Conservation (phyloP, 345 rosid species). For the Lepidium sativum region DNA sequence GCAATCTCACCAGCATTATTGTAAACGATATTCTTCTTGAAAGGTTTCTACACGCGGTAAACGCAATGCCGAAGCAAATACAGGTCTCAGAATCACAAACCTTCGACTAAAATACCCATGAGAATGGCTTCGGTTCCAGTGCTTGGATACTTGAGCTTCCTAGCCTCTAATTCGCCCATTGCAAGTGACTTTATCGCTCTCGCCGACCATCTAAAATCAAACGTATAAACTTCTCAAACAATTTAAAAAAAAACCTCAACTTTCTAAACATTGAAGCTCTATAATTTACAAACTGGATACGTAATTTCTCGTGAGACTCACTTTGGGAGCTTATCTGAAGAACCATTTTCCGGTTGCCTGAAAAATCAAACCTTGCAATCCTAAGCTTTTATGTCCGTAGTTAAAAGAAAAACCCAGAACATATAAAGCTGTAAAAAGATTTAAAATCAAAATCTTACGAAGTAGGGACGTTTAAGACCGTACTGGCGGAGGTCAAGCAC, state of each 20-base stretch:
- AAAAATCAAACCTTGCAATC: constrained; percentile 13
- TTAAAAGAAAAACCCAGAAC: background rate
- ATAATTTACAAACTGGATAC: background rate
- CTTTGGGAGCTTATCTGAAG: constrained; percentile 54
- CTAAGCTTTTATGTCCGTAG: constrained; percentile 1
- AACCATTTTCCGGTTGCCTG: constrained; percentile 49
- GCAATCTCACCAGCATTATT: background rate
- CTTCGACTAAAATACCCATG: constrained; percentile 88
- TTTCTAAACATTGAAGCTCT: background rate
- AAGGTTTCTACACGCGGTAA: background rate
- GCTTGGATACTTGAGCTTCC: constrained; percentile 79
- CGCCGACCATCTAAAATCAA: constrained; percentile 70
- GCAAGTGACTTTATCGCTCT: constrained; percentile 77
- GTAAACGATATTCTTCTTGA: background rate
- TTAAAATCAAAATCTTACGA: constrained; percentile 26
- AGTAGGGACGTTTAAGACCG: constrained; percentile 60
- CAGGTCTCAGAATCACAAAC: constrained; percentile 33
- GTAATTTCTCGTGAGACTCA: constrained; percentile 29
- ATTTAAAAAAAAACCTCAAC: background rate
- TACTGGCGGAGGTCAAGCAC: constrained; percentile 34
- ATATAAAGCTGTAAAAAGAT: background rate
- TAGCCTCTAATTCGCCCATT: constrained; percentile 80
- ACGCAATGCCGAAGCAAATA: background rate
- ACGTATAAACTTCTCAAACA: background rate
- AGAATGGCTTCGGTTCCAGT: constrained; percentile 83